Evolutionary conservation across 257 asterid species (phyloP), one percentile per base, ranked within the genome.

Genomic region (Nicotiana noctiflora): DNA sequence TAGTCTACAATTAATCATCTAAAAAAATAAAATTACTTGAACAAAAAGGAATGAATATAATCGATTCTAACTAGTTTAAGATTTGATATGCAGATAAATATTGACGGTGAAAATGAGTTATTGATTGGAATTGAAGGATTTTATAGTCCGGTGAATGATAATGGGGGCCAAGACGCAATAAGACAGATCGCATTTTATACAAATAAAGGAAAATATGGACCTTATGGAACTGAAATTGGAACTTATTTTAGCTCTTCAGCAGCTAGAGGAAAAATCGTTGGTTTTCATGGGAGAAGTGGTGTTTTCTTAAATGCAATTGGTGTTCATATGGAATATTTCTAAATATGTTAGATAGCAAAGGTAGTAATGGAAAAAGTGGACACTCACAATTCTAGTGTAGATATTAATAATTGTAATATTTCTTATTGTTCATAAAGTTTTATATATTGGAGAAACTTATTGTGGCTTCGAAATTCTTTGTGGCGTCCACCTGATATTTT

Each of bases 201-300:
- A 15, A 83, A 70, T 68, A 77, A 27, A 32, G 65, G 18, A 1
- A 67, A 75, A 53, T 82, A 82, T 77, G 84, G 82, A 4, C 79
- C 84, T 17, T 83, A 32, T 79, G 83, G 85, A 10, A 32, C 1
- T 10, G 83, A 83, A 63, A 70, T 14, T 61, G 86, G 81, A 53
- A 68, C 34, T 57, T 70, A 80, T 51, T 83, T 83, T 49, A 60
- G 80, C 8, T 79, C 76, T 18, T 37, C 79, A n/a, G 14, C 82
- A 3, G 40, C 51, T 79, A 53, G 61, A 21, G 86, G 80, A 56
- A 31, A 68, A 2, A 77, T 83, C n/a, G 51, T 79, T 6, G 86
- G 83, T 1, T 83, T 79, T 79, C 83, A 60, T 37, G 86, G 83
- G 0, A 79, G 17, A 19, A 14, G 74, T 68, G 80, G 67, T 60